These are phyloP conservation scores for Ustilago loliicola DNA, from an alignment of 1,284 basidiomycete genomes.

Conservation along the genomic window DNA sequence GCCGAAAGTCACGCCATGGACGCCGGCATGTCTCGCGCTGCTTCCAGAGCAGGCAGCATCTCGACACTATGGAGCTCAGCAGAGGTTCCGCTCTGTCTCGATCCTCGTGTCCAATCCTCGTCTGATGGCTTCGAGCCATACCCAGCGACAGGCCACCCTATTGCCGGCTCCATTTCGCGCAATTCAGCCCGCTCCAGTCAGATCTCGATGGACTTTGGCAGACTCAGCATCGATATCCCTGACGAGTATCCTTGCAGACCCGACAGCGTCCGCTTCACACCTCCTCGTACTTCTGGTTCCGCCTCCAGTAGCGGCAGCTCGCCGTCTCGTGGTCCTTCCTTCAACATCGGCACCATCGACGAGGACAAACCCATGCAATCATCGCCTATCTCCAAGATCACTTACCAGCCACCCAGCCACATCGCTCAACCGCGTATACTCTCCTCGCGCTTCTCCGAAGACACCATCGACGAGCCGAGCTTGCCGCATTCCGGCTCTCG, in stretches of 20 bases:
- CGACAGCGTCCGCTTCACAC: slow-evolving; percentile 34
- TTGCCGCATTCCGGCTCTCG: slow-evolving; percentile 29
- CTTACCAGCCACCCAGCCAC: slow-evolving; percentile 26
- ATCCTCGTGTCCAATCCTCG: slow-evolving; percentile 29
- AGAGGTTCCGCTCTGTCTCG: slow-evolving; percentile 61
- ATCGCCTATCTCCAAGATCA: slow-evolving; percentile 25
- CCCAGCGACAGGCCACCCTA: slow-evolving; percentile 3
- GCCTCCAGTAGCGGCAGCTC: slow-evolving; percentile 27
- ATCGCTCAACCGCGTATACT: slow-evolving; percentile 19
- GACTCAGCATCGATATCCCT: slow-evolving; percentile 46
- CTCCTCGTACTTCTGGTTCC: slow-evolving; percentile 28
- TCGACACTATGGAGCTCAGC: slow-evolving; percentile 63
- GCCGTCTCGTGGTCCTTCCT: slow-evolving; percentile 31
- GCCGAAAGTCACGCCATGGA: slow-evolving; percentile 32
- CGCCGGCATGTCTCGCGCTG: slow-evolving; percentile 29
- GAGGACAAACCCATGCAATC: slow-evolving; percentile 25
- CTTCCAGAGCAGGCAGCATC: slow-evolving; percentile 53
- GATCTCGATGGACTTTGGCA: slow-evolving; percentile 35
- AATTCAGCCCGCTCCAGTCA: slow-evolving; percentile 30
- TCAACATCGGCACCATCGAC: slow-evolving; percentile 47
- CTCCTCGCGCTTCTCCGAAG: slow-evolving; percentile 44
- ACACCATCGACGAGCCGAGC: slow-evolving; percentile 40
- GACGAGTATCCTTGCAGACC: slow-evolving; percentile 44
- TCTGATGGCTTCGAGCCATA: slow-evolving; percentile 10
- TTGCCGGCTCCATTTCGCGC: slow-evolving; percentile 24